Evolutionary conservation across 2,329 filamentous ascomycete genomes (phyloP), one percentile per base, ranked within the genome.

Genomic region (Fusarium mundagurra): DNA sequence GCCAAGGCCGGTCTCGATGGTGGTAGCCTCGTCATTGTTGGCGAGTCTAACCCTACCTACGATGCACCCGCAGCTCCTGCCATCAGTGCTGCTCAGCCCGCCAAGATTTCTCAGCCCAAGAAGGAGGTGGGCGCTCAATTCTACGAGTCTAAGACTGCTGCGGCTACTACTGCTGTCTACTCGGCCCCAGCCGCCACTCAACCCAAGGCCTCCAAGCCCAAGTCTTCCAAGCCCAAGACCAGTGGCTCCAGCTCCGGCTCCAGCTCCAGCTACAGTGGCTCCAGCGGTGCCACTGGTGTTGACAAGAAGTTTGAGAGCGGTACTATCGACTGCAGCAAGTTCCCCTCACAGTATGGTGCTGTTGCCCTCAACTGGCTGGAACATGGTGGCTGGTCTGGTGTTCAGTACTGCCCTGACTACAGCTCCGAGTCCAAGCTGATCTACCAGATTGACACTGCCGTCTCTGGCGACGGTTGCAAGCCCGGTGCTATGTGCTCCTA

Each of bases 401-500:
- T 98, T 70, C 95, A 98, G 84, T 86, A 87, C 61, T 83, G 86
- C 20, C 87, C 88, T 62, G 85, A 86, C 69, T 91, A 86, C 80
- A 84, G 81, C n/a, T 66, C 85, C 34, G 83, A 81, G 14, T 86
- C 86, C 53, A 79, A 85, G 20, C 79, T 88, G 43, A 92, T 97
- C 80, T 86, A 84, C 81, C 88, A 89, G 69, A 94, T 95, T 70
- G 86, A 89, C 59, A 91, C 91, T 45, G 90, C 88, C 33, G 83
- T 91, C 53, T 85, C 85, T 24, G 93, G 92, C 22, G 84, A 89
- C 22, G 83, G 83, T 69, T 96, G 94, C 85, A 82, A 78, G 14
- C 78, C 86, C 16, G 92, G 91, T 55, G 84, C 87, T 67, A 95
- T 95, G 88, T 98, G 96, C 88, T 97, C 95, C 5, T 98, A 98